Evolutionary conservation across 352 stramenopile genomes (phyloP), one percentile per base, ranked within the genome.

Genomic region (Bremia lactucae): DNA sequence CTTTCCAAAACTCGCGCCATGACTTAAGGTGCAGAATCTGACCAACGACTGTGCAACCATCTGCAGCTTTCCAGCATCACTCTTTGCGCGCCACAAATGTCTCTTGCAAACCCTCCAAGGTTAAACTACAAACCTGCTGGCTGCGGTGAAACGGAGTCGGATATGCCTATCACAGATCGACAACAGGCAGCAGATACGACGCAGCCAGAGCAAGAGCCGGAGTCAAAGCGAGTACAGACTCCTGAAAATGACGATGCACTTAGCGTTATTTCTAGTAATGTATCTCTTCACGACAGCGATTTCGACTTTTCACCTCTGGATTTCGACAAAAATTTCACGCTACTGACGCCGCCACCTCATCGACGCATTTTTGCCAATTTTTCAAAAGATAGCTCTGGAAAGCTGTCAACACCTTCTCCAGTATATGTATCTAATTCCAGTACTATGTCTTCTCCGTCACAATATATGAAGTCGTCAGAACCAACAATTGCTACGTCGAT

Each of bases 391-490:
- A 3, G 36, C 49, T n/a, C 10, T 52, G 34, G 31, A 36, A 35
- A 46, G 41, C n/a, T n/a, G 14, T 36, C 45, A 11, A 6, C 53
- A 34, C 29, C 37, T 22, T 71, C 62, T 3, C 62, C 55, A 4
- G 46, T 46, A 15, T 28, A 54, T 36, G 63, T 59, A 40, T 63
- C 55, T 11, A 35, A 14, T 5, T 56, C 52, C 1, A 78, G 53
- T 31, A 38, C 47, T 0, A 36, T 63, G 8, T 65, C 52, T 19
- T 91, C 76, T 2, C 79, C 79, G 4, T 88, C 79, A 9, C 61
- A 48, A 14, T 91, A 87, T 53, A 85, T 91, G 41, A 74, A 76
- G 13, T 88, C 76, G 15, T 76, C 79, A 7, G 55, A 73, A 26
- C 59, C 42, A 25, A 42, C 51, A 2, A 48, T 42, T 36, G 15